Conservation (phyloP, 1,284 basidiomycete species). For the Melanopsichium pennsylvanicum region DNA sequence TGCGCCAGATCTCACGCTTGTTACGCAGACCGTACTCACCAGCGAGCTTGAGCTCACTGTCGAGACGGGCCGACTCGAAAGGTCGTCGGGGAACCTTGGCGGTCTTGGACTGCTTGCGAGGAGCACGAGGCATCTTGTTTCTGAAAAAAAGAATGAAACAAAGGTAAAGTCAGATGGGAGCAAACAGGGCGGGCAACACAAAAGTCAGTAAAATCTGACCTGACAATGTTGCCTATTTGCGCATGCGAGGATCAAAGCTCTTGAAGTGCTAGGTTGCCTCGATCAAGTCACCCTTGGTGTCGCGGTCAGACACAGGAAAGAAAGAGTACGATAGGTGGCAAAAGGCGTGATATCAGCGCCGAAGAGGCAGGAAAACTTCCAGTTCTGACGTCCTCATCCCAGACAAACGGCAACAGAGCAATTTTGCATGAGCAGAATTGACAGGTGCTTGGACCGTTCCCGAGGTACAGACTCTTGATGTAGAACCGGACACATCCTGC, state of each 20-base stretch:
- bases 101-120: slow-evolving; percentile 65
- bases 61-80: slow-evolving; percentile 97
- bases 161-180: slow-evolving; percentile 12
- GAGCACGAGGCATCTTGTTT: slow-evolving; percentile 62
- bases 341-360: slow-evolving; percentile 11
- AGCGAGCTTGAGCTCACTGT: slow-evolving; percentile 99
- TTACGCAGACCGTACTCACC: slow-evolving; percentile 99
- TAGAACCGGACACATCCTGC: slow-evolving; percentile 33
- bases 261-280: slow-evolving; percentile 54
- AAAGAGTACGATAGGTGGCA: slow-evolving; percentile 26
- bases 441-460: no score
- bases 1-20: slow-evolving; percentile 99
- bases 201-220: slow-evolving; percentile 33
- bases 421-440: no score
- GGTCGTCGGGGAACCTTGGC: slow-evolving; percentile 88
- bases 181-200: slow-evolving; percentile 44
- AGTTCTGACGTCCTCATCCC: slow-evolving; percentile 44
- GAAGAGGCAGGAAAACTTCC: slow-evolving; percentile 22
- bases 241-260: slow-evolving; percentile 52
- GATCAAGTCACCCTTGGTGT: slow-evolving; percentile 51
- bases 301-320: slow-evolving; percentile 15
- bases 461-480: slow-evolving; percentile 51
- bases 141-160: not conserved
- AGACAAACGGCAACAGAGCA: slow-evolving; percentile 23
- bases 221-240: slow-evolving; percentile 31